Conservation (phyloP, 1,284 basidiomycete genomes). For the Chalciporus sp. region DNA sequence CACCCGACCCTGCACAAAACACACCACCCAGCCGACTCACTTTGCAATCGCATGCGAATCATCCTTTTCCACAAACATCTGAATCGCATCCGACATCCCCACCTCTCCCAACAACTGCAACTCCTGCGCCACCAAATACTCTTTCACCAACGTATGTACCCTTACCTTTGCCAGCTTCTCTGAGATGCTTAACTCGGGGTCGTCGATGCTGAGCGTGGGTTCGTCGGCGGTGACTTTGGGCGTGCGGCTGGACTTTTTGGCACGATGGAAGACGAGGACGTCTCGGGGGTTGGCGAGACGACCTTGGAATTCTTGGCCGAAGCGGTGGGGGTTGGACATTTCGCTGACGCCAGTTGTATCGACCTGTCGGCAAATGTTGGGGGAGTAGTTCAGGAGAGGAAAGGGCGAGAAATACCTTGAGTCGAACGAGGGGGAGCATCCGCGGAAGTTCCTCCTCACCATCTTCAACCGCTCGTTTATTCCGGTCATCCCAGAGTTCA, state of each 20-base stretch:
- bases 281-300: conserved; percentile 94
- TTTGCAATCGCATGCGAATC: conserved; percentile 87
- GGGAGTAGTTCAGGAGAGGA: neutral
- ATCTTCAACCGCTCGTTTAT: conserved; percentile 61
- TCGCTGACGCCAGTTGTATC: conserved; percentile 89
- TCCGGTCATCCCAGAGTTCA: conserved; percentile 78
- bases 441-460: conserved; percentile 67
- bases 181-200: conserved; percentile 59
- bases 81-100: conserved; percentile 90
- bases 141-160: conserved; percentile 80
- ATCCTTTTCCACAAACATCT: conserved; percentile 94
- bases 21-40: conserved; percentile 48
- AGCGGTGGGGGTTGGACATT: conserved; percentile 94
- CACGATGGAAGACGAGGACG: conserved; percentile 86
- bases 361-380: conserved; percentile 50
- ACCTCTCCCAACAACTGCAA: conserved; percentile 84
- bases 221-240: conserved; percentile 65
- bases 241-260: conserved; percentile 55
- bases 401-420: conserved; percentile 59
- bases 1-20: neutral
- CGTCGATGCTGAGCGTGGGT: conserved; percentile 75
- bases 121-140: conserved; percentile 89
- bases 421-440: conserved; percentile 89
- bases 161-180: conserved; percentile 74
- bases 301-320: conserved; percentile 94